A percentile compares a stretch with the other conserved stretches of the same genome.
phyloP scores from a whole-genome alignment of 31 red algal genomes.

The Odonthalia washingtoniensis region DNA sequence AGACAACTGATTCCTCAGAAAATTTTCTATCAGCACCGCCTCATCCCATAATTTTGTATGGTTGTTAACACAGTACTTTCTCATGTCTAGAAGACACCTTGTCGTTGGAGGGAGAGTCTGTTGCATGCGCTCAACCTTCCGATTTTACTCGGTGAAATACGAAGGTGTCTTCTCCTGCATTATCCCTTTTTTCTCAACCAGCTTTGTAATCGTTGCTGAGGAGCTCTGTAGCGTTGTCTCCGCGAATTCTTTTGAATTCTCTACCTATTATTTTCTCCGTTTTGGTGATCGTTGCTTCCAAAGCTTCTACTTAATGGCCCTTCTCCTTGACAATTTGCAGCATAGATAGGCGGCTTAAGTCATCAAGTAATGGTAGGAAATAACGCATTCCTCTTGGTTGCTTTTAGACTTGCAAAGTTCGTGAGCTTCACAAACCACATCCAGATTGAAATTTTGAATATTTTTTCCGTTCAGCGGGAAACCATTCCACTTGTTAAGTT shows the following conservation, averaged over 20 bases:
- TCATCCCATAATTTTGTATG: constrained; percentile 41
- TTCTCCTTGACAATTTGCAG: background rate
- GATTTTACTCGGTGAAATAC: constrained; percentile 42
- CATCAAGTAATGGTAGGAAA: constrained; percentile 28
- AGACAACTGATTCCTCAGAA: no score
- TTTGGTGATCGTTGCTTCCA: constrained; percentile 9
- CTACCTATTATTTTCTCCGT: constrained; percentile 24
- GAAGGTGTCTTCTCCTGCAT: constrained; percentile 13
- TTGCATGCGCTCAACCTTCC: constrained; percentile 19
- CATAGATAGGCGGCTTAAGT: background rate
- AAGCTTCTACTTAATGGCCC: background rate
- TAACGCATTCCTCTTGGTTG: background rate
- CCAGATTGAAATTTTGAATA: background rate
- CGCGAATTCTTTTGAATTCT: constrained; percentile 7
- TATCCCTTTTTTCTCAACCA: constrained; percentile 41
- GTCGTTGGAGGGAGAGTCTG: background rate
- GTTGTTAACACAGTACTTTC: background rate
- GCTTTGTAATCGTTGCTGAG: constrained; percentile 11
- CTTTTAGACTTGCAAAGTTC: background rate
- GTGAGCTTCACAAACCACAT: background rate
- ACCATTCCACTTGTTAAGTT: no score
- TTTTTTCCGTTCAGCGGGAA: no score
- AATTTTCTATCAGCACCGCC: constrained; percentile 11
- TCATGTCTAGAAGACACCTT: background rate
- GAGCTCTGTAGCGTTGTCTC: constrained; percentile 32